Percentiles rank a stretch among this genome's conserved stretches.
Conservation (phyloP, 2,329 filamentous ascomycete genomes). For the Diaporthe batatas region DNA sequence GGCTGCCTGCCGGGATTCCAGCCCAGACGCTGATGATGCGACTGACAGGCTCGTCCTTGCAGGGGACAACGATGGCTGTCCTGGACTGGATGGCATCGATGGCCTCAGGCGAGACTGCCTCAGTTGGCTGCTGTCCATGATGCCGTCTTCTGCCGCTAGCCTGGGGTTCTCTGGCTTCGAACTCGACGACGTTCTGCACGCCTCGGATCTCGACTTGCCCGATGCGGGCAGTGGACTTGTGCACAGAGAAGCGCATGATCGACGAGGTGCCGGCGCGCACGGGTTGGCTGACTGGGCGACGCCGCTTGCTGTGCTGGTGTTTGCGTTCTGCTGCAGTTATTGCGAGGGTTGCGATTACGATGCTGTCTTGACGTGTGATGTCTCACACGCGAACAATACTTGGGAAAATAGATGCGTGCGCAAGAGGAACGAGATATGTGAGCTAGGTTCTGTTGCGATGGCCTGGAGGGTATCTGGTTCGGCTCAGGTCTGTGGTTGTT, state of each 20-base stretch:
- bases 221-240: constrained; percentile 20
- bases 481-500: neutral
- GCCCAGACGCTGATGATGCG: constrained; percentile 48
- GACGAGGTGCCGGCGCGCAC: neutral
- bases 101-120: constrained; percentile 34
- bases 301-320: neutral
- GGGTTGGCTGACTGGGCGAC: neutral
- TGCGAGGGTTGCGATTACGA: neutral
- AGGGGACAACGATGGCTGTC: constrained; percentile 51
- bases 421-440: neutral
- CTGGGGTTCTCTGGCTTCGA: constrained; percentile 35
- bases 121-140: constrained; percentile 10
- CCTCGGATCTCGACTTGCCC: constrained; percentile 39
- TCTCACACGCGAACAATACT: constrained; percentile 7
- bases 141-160: neutral
- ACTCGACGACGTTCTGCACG: constrained; percentile 40
- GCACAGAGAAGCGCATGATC: constrained; percentile 37
- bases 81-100: constrained; percentile 38
- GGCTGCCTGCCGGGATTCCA: constrained; percentile 49
- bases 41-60: constrained; percentile 49
- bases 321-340: no score
- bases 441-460: constrained; percentile 8
- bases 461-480: neutral
- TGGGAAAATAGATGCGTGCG: neutral
- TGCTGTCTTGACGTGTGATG: neutral